Conservation (phyloP, 768 basidiomycete species). For the Daedalea quercina region DNA sequence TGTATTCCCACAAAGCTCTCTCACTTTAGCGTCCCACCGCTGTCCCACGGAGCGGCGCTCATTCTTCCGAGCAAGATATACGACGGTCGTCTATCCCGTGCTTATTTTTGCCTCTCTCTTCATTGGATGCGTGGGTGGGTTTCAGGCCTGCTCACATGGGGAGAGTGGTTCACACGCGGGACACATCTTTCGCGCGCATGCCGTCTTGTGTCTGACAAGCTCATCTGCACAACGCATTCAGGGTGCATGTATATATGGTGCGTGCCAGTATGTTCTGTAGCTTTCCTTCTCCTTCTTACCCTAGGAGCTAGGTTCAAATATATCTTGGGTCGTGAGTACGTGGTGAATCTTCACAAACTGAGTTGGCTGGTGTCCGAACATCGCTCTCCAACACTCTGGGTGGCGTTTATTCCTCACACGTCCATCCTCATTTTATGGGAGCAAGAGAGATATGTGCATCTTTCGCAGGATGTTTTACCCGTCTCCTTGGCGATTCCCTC, state of each 20-base stretch:
- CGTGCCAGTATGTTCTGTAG: background rate
- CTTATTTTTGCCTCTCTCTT: conserved; percentile 35
- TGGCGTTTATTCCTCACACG: conserved; percentile 69
- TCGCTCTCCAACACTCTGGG: conserved; percentile 97
- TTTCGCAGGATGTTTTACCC: conserved; percentile 13
- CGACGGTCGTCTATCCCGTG: conserved; percentile 21
- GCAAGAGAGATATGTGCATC: conserved; percentile 45
- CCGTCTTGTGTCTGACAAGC: background rate
- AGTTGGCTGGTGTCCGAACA: background rate
- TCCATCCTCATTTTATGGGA: conserved; percentile 94
- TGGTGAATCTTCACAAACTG: background rate
- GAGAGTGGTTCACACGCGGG: conserved; percentile 48
- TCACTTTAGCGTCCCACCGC: conserved; percentile 84
- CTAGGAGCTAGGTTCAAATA: background rate
- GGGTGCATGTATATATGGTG: conserved; percentile 10
- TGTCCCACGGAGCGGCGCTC: conserved; percentile 62
- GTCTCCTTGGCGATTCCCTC: conserved; percentile 21
- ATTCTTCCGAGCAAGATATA: conserved; percentile 80
- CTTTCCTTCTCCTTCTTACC: background rate
- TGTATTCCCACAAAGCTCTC: conserved; percentile 36
- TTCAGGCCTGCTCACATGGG: conserved; percentile 23
- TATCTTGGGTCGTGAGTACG: background rate
- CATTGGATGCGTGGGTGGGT: conserved; percentile 18
- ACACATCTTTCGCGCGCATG: conserved; percentile 26
- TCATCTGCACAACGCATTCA: background rate